Base-by-base conservation (phyloP, 768 basidiomycete species). In the Mycena filopes region DNA sequence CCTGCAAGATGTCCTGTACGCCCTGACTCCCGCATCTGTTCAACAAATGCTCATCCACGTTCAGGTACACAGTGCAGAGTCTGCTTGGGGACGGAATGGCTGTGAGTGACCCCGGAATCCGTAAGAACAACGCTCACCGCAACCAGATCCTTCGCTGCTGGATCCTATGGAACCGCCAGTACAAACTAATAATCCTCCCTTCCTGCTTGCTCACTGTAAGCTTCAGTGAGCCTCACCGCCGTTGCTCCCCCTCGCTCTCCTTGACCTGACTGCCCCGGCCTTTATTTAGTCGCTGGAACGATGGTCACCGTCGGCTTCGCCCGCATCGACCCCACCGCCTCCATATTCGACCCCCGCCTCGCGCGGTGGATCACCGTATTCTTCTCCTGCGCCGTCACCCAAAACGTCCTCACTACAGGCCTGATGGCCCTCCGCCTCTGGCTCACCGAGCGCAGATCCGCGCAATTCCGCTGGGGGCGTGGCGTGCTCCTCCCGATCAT, bases 371-470 rank as follows among this genome's bases (percentile, higher is more conserved):
- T 73, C 28, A 65, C 55, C 4, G 64, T 61, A 3, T 71, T 72
- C 59, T 71, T 66, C 38, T 65, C 72, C 8, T 38, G 69, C 18
- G 69, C 71, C 1, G 68, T 73, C 3, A 67, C 55, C 0, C 65
- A 70, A 29, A 73, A 71, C 50, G 60, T 70, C 23, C 55, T 69
- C 42, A 73, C 72, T 29, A 73, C 72, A 0, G 55, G 63, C 25
- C 49, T 73, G 0, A 73, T 72, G 70, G 62, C 71, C n/a, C 60
- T 48, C n/a, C 61, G 71, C 2, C 68, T 73, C 1, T 72, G 72
- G 72, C 31, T 26, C 8, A 60, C 31, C 1, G 61, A 70, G 23
- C 38, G 23, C 12, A 26, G 67, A 26, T 65, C 71, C 0, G n/a
- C 70, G 2, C 50, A 49, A 26, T 65, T 60, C 40, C 60, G 57